Evolutionary conservation across 441 rosid species (phyloP), one percentile per base, ranked within the genome.

Genomic region (Manihot esculenta): DNA sequence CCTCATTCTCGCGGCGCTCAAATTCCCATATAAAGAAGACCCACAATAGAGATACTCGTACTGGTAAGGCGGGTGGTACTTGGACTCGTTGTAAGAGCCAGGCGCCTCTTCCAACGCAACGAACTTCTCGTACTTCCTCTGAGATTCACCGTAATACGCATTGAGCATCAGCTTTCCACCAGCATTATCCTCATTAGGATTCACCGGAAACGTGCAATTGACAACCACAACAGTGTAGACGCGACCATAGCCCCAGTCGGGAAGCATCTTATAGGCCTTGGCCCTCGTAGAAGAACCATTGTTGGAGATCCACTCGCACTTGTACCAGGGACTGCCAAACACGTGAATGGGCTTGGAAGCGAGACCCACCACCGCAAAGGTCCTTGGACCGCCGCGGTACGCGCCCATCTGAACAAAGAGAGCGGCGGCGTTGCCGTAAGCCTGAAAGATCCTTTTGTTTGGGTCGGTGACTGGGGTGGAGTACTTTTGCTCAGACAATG

Each of bases 181-280:
- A 6, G 75, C 57, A 62, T 90, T 90, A 44, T 85, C 87, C 15
- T 24, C 10, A 76, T 92, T 92, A 11, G 92, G 90, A 63, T 86
- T 88, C 0, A 69, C 49, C 1, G 78, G 41, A 72, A 92, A 92
- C 0, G 90, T 90, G 78, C 96, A 92, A 71, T 92, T 92, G 30
- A 90, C 88, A 24, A 92, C 89, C 14, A 88, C 90, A 47, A 86
- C 93, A 6, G 97, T 92, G 85, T 90, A 92, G 18, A 88, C 91
- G 10, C 93, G 86, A 23, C 97, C 96, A 47, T 90, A 92, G 1
- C 96, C 97, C 96, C 96, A 92, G 71, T 90, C 97, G 0, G 96
- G 96, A 1, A 92, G 85, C 65, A 87, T 85, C 77, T 87, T 92
- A 24, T 75, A 78, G 13, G 90, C 95, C 74, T 87, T 86, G 49